Evolutionary conservation across 495 filamentous ascomycete species (phyloP), one percentile per base, ranked within the genome.

Genomic region (Trichoderma orchidacearum): DNA sequence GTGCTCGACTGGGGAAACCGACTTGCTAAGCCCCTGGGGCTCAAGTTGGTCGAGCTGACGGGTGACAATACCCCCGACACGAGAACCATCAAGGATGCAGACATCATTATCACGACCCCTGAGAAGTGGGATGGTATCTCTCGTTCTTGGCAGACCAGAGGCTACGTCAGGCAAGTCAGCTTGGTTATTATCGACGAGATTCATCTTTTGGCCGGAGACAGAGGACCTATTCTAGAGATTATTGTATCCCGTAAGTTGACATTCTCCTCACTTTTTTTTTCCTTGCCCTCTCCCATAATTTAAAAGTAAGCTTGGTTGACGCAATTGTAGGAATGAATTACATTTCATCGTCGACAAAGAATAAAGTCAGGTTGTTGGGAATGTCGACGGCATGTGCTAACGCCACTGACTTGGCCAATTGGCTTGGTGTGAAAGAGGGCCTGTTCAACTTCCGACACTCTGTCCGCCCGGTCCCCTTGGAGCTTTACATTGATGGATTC

Each of bases 71-170:
- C 93, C 0, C 93, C 93, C 5, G 93, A 99, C 63, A 97, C 93
- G 1, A 78, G 89, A 5, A 95, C 91, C 0, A 97, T 99, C 60
- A 78, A 87, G 59, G 84, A 96, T 63, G 93, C 93, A 15, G 93
- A 99, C 69, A 89, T 99, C 66, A 99, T 99, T 58, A 88, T 99
- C 61, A 99, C 93, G 1, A 99, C 93, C 0, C 93, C 93, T 27
- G 93, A 99, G 68, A 99, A 99, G 67, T 99, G 93, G 93, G 93
- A 99, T 66, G 94, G 94, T 81, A 97, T 99, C 66, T 93, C 87
- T 55, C 86, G 93, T 79, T 91, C 86, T 65, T 99, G 93, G 93
- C 90, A 96, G 66, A 97, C 91, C 2, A 83, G 93, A 78, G 84
- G 87, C 48, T 99, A 97, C 66, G 93, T 99, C 25, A 85, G 87